A percentile compares a stretch with the other conserved stretches of the same genome.
phyloP scores from a whole-genome alignment of 768 basidiomycete genomes.

The Amanita thiersii region DNA sequence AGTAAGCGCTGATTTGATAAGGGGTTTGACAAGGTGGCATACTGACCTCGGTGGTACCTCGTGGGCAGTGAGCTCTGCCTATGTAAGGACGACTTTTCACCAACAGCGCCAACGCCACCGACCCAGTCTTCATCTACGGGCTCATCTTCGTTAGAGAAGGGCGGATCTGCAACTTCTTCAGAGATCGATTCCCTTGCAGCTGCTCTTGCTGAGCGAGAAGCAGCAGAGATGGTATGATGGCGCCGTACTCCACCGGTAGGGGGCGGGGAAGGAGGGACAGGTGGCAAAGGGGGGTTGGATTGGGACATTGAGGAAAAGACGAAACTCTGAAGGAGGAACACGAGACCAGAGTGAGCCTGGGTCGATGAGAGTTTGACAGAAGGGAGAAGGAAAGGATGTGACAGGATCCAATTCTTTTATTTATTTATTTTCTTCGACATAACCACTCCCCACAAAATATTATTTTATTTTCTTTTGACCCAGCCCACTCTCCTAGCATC shows the following conservation, averaged over 20 bases:
- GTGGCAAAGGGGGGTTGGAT: conserved; percentile 23
- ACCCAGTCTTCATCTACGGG: conserved; percentile 77
- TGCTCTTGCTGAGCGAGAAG: conserved; percentile 56
- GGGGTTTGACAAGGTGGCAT: conserved; percentile 14
- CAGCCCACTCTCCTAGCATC: too few species aligned
- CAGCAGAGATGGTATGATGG: conserved; percentile 76
- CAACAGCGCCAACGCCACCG: conserved; percentile 74
- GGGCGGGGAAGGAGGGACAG: conserved; percentile 30
- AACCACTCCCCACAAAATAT: too few species aligned
- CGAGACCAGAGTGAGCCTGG: conserved; percentile 9
- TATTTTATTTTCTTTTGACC: too few species aligned
- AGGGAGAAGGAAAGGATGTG: background rate
- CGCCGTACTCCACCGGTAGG: conserved; percentile 52
- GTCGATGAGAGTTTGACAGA: background rate
- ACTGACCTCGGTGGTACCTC: conserved; percentile 66
- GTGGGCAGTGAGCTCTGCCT: conserved; percentile 78
- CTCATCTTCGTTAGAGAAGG: conserved; percentile 67
- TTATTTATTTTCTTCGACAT: background rate
- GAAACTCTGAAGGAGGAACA: conserved; percentile 2
- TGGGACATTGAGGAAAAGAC: conserved; percentile 22
- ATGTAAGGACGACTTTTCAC: conserved; percentile 74
- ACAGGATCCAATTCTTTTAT: conserved; percentile 1
- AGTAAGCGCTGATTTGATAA: conserved; percentile 10
- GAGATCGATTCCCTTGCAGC: conserved; percentile 56
- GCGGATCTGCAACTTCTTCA: conserved; percentile 52